A percentile compares a stretch with the other conserved stretches of the same genome.
phyloP scores from a whole-genome alignment of 2,329 filamentous ascomycete species.

The Aspergillus clavatus region DNA sequence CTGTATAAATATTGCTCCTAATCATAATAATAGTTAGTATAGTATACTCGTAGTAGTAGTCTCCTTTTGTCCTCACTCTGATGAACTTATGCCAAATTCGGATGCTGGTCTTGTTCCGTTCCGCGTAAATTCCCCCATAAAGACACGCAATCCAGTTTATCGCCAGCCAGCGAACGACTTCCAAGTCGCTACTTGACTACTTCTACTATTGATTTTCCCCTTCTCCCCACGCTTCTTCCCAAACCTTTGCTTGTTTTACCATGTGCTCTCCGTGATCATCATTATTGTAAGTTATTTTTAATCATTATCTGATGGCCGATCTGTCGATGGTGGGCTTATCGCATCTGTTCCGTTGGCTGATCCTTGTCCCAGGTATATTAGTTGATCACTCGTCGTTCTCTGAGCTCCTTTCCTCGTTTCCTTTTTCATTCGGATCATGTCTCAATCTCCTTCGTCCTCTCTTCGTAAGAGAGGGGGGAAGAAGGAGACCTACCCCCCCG shows the following conservation, averaged over 20 bases:
- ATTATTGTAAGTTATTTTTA: conserved; percentile 4
- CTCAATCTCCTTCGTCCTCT: conserved; percentile 32
- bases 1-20: too few species aligned
- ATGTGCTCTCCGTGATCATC: conserved; percentile 16
- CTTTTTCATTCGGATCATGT: conserved; percentile 27
- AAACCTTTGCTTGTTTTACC: conserved; percentile 4
- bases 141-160: conserved; percentile 20
- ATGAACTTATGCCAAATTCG: conserved; percentile 4
- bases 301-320: conserved; percentile 5
- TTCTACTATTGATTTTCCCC: not conserved
- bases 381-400: conserved; percentile 27
- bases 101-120: conserved; percentile 20
- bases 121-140: conserved; percentile 14
- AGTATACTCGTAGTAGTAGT: too few species aligned
- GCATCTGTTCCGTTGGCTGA: conserved; percentile 1
- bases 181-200: not conserved
- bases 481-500: conserved; percentile 27
- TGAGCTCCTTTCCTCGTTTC: conserved; percentile 15
- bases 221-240: not conserved
- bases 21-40: too few species aligned
- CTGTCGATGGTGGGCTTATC: not conserved
- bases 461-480: conserved; percentile 42
- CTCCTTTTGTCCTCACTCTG: too few species aligned
- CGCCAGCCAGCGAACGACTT: not conserved
- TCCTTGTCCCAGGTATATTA: conserved; percentile 16